Conservation (phyloP, 2,329 filamentous ascomycete species). For the Penicillium sp. region DNA sequence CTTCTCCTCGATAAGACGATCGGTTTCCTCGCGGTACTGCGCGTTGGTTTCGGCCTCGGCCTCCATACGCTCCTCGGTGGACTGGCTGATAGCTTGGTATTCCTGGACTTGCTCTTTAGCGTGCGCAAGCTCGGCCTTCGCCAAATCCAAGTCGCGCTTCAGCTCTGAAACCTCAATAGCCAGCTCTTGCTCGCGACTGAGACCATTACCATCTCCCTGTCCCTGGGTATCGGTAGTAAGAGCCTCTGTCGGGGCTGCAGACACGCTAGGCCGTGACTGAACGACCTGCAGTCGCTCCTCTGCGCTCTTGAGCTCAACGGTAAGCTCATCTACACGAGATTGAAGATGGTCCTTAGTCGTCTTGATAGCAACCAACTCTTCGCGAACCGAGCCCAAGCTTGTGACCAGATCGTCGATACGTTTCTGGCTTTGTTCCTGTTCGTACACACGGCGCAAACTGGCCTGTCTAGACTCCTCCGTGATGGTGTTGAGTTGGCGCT, state of each 20-base stretch:
- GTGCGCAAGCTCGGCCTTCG: conserved; percentile 72
- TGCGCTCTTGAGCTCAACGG: conserved; percentile 78
- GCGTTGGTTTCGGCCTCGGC: conserved; percentile 75
- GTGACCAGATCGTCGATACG: conserved; percentile 86
- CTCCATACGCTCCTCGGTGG: conserved; percentile 79
- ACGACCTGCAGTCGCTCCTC: conserved; percentile 81
- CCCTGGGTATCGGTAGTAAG: conserved; percentile 42
- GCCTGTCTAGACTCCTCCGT: conserved; percentile 78
- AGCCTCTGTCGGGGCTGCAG: conserved; percentile 46
- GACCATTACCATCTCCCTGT: conserved; percentile 51
- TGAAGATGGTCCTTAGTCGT: conserved; percentile 87
- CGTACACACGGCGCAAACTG: conserved; percentile 79
- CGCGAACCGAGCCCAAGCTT: conserved; percentile 71
- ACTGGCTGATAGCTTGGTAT: conserved; percentile 82
- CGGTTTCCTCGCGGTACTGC: conserved; percentile 81
- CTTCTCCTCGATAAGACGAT: conserved; percentile 68
- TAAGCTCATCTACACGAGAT: conserved; percentile 78
- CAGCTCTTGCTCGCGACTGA: conserved; percentile 70
- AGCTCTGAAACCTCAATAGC: conserved; percentile 78
- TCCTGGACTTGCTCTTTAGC: conserved; percentile 76
- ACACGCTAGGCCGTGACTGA: conserved; percentile 69
- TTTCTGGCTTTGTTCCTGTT: conserved; percentile 80
- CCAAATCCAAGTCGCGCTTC: conserved; percentile 77
- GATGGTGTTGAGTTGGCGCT: conserved; percentile 78
- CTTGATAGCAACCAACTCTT: conserved; percentile 80